Percentiles rank a stretch among this genome's conserved stretches.
Conservation (phyloP, 257 asterid species). For the Datura wrightii region DNA sequence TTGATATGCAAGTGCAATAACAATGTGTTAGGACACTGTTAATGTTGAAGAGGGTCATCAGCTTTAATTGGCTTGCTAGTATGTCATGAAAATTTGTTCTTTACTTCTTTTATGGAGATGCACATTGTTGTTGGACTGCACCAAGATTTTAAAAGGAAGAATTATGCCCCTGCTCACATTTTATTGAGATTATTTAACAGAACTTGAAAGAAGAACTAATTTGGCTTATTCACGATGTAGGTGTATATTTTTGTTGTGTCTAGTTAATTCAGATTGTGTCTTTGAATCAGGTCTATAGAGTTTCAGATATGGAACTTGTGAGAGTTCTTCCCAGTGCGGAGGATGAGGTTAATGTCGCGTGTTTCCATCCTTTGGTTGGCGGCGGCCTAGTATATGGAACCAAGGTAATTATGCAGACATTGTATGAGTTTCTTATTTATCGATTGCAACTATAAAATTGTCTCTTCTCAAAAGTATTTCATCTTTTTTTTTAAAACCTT, state of each 20-base stretch:
- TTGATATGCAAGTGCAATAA: slow-evolving; percentile 13
- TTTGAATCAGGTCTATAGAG: slow-evolving; percentile 73
- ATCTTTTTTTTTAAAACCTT: slow-evolving; percentile 12
- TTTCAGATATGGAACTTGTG: slow-evolving; percentile 95
- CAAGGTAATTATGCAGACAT: slow-evolving; percentile 55
- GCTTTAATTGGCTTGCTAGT: slow-evolving; percentile 1
- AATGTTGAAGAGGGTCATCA: slow-evolving; percentile 7
- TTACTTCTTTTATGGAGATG: slow-evolving; percentile 3
- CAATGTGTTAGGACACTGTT: slow-evolving; percentile 7
- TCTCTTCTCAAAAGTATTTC: slow-evolving; percentile 3
- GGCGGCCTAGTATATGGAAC: slow-evolving; percentile 98
- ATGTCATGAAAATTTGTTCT: neutral
- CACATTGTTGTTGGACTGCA: neutral
- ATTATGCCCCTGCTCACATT: slow-evolving; percentile 13
- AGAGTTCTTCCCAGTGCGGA: slow-evolving; percentile 96
- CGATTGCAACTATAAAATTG: slow-evolving; percentile 12
- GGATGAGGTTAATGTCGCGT: slow-evolving; percentile 98
- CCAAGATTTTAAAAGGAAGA: slow-evolving; percentile 2
- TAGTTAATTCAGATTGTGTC: slow-evolving; percentile 34
- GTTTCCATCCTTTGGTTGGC: slow-evolving; percentile 96
- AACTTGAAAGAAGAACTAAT: neutral
- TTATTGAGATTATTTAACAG: neutral
- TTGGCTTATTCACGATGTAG: neutral
- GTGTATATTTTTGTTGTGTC: slow-evolving; percentile 8
- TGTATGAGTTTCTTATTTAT: slow-evolving; percentile 6